phyloP scores from a whole-genome alignment of 2,329 filamentous ascomycete genomes.

The Phoma sp. region DNA sequence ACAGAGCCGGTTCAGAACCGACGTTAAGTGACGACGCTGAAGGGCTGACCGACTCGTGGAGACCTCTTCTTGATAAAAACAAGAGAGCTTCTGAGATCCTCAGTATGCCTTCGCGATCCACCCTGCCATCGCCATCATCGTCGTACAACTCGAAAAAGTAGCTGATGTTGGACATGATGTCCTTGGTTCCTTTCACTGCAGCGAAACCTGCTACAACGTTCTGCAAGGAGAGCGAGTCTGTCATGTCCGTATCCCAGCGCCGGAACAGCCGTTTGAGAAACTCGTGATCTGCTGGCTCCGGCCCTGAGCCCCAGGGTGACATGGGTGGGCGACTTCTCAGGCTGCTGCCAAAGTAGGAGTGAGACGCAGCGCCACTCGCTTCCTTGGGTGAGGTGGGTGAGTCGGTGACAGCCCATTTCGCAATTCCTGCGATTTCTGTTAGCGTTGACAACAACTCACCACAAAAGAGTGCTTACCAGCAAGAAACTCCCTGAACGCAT shows the following conservation, averaged over 20 bases:
- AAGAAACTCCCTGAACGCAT: conserved; percentile 92
- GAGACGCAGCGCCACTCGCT: conserved; percentile 57
- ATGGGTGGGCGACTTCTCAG: conserved; percentile 50
- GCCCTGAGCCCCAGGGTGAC: conserved; percentile 65
- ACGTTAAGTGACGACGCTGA: conserved; percentile 65
- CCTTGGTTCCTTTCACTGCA: conserved; percentile 87
- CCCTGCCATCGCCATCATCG: conserved; percentile 86
- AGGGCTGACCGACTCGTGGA: conserved; percentile 76
- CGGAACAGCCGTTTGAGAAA: conserved; percentile 88
- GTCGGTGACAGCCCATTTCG: conserved; percentile 93
- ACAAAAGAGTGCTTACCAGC: conserved; percentile 56
- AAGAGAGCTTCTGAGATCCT: conserved; percentile 92
- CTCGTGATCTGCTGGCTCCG: conserved; percentile 87
- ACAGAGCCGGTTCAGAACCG: conserved; percentile 53
- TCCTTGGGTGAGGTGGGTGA: conserved; percentile 69
- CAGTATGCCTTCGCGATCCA: conserved; percentile 93
- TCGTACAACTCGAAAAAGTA: conserved; percentile 99
- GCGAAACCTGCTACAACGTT: conserved; percentile 92
- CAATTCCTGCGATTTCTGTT: conserved; percentile 63
- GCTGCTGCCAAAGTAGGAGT: conserved; percentile 62
- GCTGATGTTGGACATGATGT: conserved; percentile 97
- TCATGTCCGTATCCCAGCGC: conserved; percentile 83
- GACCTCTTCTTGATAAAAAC: conserved; percentile 87
- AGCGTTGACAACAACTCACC: background rate
- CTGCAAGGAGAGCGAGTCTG: conserved; percentile 80